Base-by-base conservation (phyloP, 2,329 filamentous ascomycete species). In the Dactylellina haptotyla region DNA sequence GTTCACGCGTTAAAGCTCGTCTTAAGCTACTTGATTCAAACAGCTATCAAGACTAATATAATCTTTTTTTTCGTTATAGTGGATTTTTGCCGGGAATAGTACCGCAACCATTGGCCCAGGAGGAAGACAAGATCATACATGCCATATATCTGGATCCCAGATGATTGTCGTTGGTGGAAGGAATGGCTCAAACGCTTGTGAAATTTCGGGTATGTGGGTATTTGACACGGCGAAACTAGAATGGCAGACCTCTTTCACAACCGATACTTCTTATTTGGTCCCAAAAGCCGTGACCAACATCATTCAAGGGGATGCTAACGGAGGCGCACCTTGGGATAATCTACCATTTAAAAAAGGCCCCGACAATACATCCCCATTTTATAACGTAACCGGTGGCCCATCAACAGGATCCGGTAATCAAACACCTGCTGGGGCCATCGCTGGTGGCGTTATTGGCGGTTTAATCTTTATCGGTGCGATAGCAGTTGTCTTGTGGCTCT, bases 81-180 rank as follows among this genome's bases (percentile, higher is more conserved):
- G 66, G 66, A 43, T 63, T 5, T 43, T 18, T 20, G 66, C 37
- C 3, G 45, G 26, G 3, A n/a, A 62, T 9, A 25, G 14, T 12
- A 58, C 51, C 3, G n/a, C 50, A 4, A n/a, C 37, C 4, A 34
- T n/a, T 1, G 32, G 66, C 8, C 66, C 66, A 5, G 59, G 57
- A 9, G 5, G 25, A 16, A 71, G 20, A 34, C 57, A 69, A 39
- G 65, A 70, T 1, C 66, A 72, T 37, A 57, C 50, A 4, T 72
- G 66, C 34, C 66, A 72, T 28, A 2, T 46, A 20, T 18, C 16
- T 2, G 58, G 66, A 10, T 65, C 58, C 8, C 58, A 72, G 23
- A 63, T 72, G 58, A 48, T 72, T 6, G 41, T 72, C 4, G 10
- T 72, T 0, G 66, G 58, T 14, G 65, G 66, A 8, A 16, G 25